Base-by-base conservation (phyloP, 1,284 basidiomycete genomes). In the Pseudozyma tsukubaensis region DNA sequence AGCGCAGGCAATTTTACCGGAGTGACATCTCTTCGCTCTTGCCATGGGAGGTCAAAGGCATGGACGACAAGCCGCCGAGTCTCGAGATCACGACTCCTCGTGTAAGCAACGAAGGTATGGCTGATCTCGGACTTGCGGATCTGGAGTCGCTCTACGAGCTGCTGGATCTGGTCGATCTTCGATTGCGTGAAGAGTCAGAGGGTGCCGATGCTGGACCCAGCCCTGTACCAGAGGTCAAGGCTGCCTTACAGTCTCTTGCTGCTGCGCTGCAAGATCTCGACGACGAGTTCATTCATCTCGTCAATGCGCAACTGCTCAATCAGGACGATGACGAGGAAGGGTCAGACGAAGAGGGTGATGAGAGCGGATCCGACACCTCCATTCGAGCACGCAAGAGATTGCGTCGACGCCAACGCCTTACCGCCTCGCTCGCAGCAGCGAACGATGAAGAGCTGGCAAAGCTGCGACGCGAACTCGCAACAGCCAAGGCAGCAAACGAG, bases 81-180 rank as follows among this genome's bases (percentile, higher is more conserved):
- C 67, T 84, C 24, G 83, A 84, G 52, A 83, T 84, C 49, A 79
- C 78, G 5, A 79, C 78, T 2, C 67, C 69, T 2, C 59, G 76
- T 3, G 63, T 72, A 42, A 71, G 66, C 36, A 66, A 59, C 52
- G 59, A 71, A 21, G 63, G 51, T 13, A 63, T 66, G 53, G 69
- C 72, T 1, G 68, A 77, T 36, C 70, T 82, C 4, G 62, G 64
- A 1, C 56, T 78, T 2, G 53, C 50, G 1, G 81, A 84, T 19
- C 48, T 83, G 18, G 69, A 75, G 29, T 55, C 57, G 16, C 62
- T 83, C 0, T 69, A 80, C 18, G 45, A 71, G 43, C 59, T 76
- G 37, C 62, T 84, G 6, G 76, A 78, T 32, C 62, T 64, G 3
- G 62, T 83, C 21, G 79, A 82, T 10, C 44, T 51, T 5, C 51